Percentiles rank a stretch among this genome's conserved stretches.
Evolutionary conservation across 192 early-diverging fungal species (phyloP).

Genomic region (Paraglomus brasilianum): DNA sequence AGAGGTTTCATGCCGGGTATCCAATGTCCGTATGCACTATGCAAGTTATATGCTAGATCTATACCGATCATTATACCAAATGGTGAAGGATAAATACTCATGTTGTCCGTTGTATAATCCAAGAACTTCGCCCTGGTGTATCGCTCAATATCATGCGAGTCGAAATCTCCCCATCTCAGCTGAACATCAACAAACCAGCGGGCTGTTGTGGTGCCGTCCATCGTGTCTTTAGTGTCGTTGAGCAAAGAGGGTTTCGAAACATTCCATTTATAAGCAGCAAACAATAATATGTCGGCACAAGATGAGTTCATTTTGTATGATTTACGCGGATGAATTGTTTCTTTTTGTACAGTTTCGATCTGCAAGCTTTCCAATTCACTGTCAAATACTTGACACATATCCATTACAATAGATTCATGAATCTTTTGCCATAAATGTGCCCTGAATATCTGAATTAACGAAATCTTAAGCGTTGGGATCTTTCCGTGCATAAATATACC

Average conservation of each 20-base stretch:
- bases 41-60: slow-evolving; percentile 96
- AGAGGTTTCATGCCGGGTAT: slow-evolving; percentile 98
- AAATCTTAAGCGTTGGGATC: slow-evolving; percentile 99
- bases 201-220: slow-evolving; percentile 95
- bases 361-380: slow-evolving; percentile 95
- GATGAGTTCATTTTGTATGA: slow-evolving; percentile 99
- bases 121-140: slow-evolving; percentile 98
- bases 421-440: slow-evolving; percentile 99
- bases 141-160: slow-evolving; percentile 98
- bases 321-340: slow-evolving; percentile 98
- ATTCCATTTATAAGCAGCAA: slow-evolving; percentile 98
- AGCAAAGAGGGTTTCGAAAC: slow-evolving; percentile 92
- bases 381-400: slow-evolving; percentile 89
- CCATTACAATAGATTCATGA: slow-evolving; percentile 82
- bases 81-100: slow-evolving; percentile 99
- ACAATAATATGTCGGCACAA: slow-evolving; percentile 91
- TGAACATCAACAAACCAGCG: slow-evolving; percentile 99
- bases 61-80: slow-evolving; percentile 96
- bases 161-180: slow-evolving; percentile 97
- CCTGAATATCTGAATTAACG: slow-evolving; percentile 97
- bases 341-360: slow-evolving; percentile 98
- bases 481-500: slow-evolving; percentile 99
- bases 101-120: slow-evolving; percentile 97
- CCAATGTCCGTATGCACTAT: slow-evolving; percentile 97
- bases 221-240: slow-evolving; percentile 90